Conservation (phyloP, 371 early-diverging fungal genomes). For the Syncephalastrum sp. region DNA sequence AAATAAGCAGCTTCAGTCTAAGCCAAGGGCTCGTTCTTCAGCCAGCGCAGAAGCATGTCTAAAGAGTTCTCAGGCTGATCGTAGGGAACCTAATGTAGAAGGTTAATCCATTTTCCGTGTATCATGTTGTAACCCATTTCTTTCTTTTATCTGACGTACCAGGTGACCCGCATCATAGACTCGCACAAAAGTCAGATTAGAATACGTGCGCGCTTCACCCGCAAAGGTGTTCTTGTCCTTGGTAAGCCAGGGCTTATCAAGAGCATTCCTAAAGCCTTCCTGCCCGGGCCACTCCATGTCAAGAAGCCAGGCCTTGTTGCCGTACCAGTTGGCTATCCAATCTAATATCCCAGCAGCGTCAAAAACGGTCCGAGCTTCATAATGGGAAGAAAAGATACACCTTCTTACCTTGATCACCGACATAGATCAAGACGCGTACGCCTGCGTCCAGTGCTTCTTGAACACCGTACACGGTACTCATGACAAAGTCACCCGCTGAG, state of each 20-base stretch:
- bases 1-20: no score
- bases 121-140: neutral
- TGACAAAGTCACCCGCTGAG: conserved; percentile 76
- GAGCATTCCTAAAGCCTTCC: conserved; percentile 58
- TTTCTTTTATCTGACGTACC: conserved; percentile 28
- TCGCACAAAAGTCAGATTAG: conserved; percentile 73
- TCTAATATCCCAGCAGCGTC: conserved; percentile 32
- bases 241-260: conserved; percentile 50
- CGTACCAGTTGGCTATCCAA: conserved; percentile 79
- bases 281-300: conserved; percentile 78
- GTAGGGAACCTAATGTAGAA: conserved; percentile 43
- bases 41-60: conserved; percentile 58
- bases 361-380: no score
- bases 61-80: conserved; percentile 57
- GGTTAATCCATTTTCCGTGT: no score
- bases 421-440: conserved; percentile 77
- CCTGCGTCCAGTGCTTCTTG: conserved; percentile 66
- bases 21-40: conserved; percentile 19
- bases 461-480: conserved; percentile 39
- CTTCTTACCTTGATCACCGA: conserved; percentile 42
- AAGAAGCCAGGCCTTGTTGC: conserved; percentile 83
- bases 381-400: no score
- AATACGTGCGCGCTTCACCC: conserved; percentile 68
- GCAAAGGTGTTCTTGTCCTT: conserved; percentile 38
- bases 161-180: conserved; percentile 88